A percentile compares a stretch with the other conserved stretches of the same genome.
Evolutionary conservation across 192 early-diverging fungal species (phyloP).

Genomic region (Rhizoclosmatium globosum): DNA sequence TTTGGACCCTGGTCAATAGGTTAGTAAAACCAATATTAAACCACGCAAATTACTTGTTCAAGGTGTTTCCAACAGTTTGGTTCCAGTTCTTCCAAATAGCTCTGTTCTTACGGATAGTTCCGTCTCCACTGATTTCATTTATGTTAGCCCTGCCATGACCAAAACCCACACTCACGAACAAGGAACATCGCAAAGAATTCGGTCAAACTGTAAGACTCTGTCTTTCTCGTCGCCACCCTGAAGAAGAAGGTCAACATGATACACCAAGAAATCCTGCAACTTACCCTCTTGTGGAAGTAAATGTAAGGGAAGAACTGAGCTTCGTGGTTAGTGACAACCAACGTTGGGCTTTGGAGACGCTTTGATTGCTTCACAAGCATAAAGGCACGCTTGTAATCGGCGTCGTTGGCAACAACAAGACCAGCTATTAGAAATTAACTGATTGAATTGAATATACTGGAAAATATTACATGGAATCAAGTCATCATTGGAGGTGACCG

Average conservation of each 20-base stretch:
- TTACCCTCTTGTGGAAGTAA: slow-evolving; percentile 44
- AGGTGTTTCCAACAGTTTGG: slow-evolving; percentile 73
- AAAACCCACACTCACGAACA: slow-evolving; percentile 55
- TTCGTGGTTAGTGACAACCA: slow-evolving; percentile 97
- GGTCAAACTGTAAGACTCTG: slow-evolving; percentile 86
- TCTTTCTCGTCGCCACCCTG: slow-evolving; percentile 33
- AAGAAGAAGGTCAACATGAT: not conserved
- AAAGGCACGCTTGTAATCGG: slow-evolving; percentile 87
- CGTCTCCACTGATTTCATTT: slow-evolving; percentile 78
- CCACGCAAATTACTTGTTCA: slow-evolving; percentile 67
- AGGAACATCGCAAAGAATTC: slow-evolving; percentile 96
- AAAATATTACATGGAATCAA: slow-evolving; percentile 13
- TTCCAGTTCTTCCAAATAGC: slow-evolving; percentile 92
- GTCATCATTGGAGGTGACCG: slow-evolving; percentile 51
- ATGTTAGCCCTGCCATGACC: not conserved
- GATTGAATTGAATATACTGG: not conserved
- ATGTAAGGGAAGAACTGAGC: slow-evolving; percentile 88
- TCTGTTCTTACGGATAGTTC: slow-evolving; percentile 95
- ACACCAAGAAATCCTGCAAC: not conserved
- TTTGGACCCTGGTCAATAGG: slow-evolving; percentile 64
- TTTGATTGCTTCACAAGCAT: slow-evolving; percentile 97
- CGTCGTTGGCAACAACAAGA: slow-evolving; percentile 96
- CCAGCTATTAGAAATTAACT: slow-evolving; percentile 58
- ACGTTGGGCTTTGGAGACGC: slow-evolving; percentile 89
- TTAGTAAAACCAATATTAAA: not conserved